phyloP scores from a whole-genome alignment of 768 basidiomycete genomes.

The Krasilnikovozyma curviuscula region DNA sequence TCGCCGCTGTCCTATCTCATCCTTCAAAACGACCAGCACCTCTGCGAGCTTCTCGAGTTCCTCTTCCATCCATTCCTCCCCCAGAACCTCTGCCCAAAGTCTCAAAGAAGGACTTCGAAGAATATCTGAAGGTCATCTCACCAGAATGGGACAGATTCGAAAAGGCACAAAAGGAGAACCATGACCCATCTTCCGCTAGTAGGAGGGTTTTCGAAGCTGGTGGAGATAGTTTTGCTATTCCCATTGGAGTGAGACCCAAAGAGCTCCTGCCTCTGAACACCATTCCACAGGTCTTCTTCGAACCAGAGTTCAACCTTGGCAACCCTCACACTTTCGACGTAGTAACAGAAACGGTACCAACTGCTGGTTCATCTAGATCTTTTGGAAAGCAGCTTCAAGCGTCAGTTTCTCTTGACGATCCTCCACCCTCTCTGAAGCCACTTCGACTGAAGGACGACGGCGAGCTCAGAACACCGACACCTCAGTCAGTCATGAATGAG shows the following conservation, averaged over 20 bases:
- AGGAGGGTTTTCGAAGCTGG: neutral
- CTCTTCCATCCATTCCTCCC: conserved; percentile 41
- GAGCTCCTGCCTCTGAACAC: conserved; percentile 49
- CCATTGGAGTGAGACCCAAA: conserved; percentile 14
- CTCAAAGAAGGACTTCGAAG: conserved; percentile 60
- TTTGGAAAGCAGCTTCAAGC: neutral
- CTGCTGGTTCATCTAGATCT: neutral
- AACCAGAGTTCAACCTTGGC: conserved; percentile 54
- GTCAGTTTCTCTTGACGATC: conserved; percentile 1
- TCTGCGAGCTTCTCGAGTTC: conserved; percentile 59
- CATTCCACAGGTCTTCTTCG: conserved; percentile 69
- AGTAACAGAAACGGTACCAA: conserved; percentile 43
- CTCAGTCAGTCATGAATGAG: conserved; percentile 7
- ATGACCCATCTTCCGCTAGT: too few species aligned
- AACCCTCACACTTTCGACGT: conserved; percentile 56
- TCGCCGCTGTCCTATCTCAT: conserved; percentile 81
- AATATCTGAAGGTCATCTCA: conserved; percentile 50
- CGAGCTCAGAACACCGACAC: too few species aligned
- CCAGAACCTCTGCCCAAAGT: conserved; percentile 36
- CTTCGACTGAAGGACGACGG: neutral
- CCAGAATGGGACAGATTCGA: conserved; percentile 64
- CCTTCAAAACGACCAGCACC: conserved; percentile 68
- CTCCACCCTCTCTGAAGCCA: conserved; percentile 5
- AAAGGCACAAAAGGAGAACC: neutral
- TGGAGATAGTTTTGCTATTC: neutral